Evolutionary conservation across 805 yeast genomes (phyloP), one percentile per base, ranked within the genome.

Genomic region (Candida mattraensis): DNA sequence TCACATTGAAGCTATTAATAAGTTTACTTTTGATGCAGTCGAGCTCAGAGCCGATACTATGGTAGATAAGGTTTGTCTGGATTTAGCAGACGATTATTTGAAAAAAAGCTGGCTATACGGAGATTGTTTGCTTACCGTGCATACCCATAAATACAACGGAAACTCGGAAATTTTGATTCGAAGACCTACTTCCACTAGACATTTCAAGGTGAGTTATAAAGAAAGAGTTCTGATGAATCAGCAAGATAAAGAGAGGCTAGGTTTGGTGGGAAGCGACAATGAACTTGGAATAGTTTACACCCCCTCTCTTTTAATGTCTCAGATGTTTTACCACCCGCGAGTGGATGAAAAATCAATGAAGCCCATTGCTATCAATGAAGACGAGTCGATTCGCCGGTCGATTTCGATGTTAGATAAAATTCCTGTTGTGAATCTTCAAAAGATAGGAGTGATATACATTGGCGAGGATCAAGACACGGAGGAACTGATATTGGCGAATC

Each of bases 351-450:
- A 18, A 9, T 37, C 41, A 18, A n/a, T 44, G 24, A 47, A 48
- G 30, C 47, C 53, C 12, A 21, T 41, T 21, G 48, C 53, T 3
- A 24, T 53, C 13, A 33, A 28, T 5, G 23, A 26, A 11, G 53
- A 70, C 58, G 44, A 68, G 11, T 44, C 67, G 53, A 57, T 69
- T 11, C 48, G 53, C 2, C 66, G 84, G 19, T 84, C 89, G 0
- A 53, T 87, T 13, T 56, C 71, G 5, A 69, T 78, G 12, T 66
- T 87, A 40, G 95, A 87, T 50, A 62, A 88, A 12, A 77, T 84
- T 1, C 94, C 96, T 0, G 78, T 81, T 5, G 83, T 83, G 4
- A 84, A 81, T 29, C 81, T 80, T 48, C 87, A 81, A 56, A 87
- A 87, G 54, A 73, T 83, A 24, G 96, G 96, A 1, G 64, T 87